phyloP scores from a whole-genome alignment of 352 stramenopile species.

The Blastocystis sp. region DNA sequence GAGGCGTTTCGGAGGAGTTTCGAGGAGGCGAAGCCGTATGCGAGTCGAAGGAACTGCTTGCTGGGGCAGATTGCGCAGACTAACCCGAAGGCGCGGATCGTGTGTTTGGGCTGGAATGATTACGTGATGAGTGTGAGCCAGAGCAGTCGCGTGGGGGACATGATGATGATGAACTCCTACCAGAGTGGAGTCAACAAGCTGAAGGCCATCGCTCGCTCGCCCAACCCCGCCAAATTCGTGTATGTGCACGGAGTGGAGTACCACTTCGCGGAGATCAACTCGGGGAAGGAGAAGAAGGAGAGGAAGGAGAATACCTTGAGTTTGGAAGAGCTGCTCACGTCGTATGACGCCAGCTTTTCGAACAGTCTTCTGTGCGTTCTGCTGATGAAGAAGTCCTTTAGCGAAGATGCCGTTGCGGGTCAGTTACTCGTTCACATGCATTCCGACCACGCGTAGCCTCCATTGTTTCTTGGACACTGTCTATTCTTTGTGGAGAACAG shows the following conservation, averaged over 20 bases:
- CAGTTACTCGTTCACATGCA: slow-evolving; percentile 21
- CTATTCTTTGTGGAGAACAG: neutral
- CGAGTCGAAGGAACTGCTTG: slow-evolving; percentile 10
- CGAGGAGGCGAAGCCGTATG: neutral
- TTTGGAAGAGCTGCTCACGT: slow-evolving; percentile 14
- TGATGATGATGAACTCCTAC: slow-evolving; percentile 38
- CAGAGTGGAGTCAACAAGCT: neutral
- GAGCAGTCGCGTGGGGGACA: slow-evolving; percentile 43
- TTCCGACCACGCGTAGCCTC: neutral
- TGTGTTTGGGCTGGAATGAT: slow-evolving; percentile 61
- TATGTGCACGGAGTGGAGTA: slow-evolving; percentile 60
- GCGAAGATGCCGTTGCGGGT: neutral
- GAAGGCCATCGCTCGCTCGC: neutral
- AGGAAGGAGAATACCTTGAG: neutral
- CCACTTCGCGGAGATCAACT: slow-evolving; percentile 25
- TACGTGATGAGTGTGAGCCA: slow-evolving; percentile 55
- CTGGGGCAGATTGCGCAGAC: slow-evolving; percentile 28
- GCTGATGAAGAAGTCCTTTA: slow-evolving; percentile 43
- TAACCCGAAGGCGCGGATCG: slow-evolving; percentile 14
- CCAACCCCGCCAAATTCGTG: neutral
- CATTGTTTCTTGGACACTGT: slow-evolving; percentile 3
- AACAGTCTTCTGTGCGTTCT: slow-evolving; percentile 51
- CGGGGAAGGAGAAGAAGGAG: neutral
- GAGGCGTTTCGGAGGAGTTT: neutral
- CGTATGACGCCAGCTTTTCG: slow-evolving; percentile 5